A percentile compares a stretch with the other conserved stretches of the same genome.
Evolutionary conservation across 2,329 filamentous ascomycete species (phyloP).

Genomic region (Fusarium incarnatum): DNA sequence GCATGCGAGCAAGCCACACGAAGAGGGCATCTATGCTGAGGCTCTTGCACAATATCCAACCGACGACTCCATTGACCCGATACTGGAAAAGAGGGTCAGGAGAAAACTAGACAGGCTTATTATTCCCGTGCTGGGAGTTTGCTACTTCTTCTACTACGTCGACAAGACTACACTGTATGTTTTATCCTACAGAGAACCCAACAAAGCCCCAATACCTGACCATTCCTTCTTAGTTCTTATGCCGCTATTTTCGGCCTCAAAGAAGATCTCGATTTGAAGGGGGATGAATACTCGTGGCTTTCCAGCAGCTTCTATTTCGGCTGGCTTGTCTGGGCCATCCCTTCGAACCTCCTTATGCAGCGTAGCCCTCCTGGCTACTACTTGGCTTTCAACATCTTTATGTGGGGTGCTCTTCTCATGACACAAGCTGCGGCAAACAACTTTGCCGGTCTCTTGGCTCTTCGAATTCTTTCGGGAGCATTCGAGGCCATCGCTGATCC

Average conservation of each 20-base stretch:
- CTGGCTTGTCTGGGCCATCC: slow-evolving; percentile 54
- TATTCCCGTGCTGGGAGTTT: slow-evolving; percentile 53
- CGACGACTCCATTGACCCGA: slow-evolving; percentile 53
- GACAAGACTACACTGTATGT: slow-evolving; percentile 62
- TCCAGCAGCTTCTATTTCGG: slow-evolving; percentile 54
- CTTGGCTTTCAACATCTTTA: slow-evolving; percentile 62
- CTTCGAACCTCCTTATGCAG: slow-evolving; percentile 50
- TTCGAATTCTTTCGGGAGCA: slow-evolving; percentile 71
- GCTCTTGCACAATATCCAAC: slow-evolving; percentile 53
- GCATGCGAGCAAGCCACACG: slow-evolving; percentile 16
- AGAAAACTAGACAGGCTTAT: slow-evolving; percentile 55
- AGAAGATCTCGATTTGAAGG: slow-evolving; percentile 67
- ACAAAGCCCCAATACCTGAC: not conserved
- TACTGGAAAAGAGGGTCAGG: slow-evolving; percentile 49
- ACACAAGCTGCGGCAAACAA: slow-evolving; percentile 66
- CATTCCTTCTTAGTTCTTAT: slow-evolving; percentile 57
- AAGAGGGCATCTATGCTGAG: slow-evolving; percentile 49
- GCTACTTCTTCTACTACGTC: slow-evolving; percentile 57
- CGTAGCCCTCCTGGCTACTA: slow-evolving; percentile 53
- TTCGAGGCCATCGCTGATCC: slow-evolving; percentile 67
- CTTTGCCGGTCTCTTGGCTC: slow-evolving; percentile 65
- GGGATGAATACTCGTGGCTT: slow-evolving; percentile 65
- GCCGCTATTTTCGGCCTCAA: slow-evolving; percentile 74
- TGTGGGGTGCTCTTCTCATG: slow-evolving; percentile 63
- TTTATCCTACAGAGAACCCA: no score